A percentile compares a stretch with the other conserved stretches of the same genome.
Evolutionary conservation across 2,329 filamentous ascomycete genomes (phyloP).

Genomic region (Aspergillus pseudoviridinutans): DNA sequence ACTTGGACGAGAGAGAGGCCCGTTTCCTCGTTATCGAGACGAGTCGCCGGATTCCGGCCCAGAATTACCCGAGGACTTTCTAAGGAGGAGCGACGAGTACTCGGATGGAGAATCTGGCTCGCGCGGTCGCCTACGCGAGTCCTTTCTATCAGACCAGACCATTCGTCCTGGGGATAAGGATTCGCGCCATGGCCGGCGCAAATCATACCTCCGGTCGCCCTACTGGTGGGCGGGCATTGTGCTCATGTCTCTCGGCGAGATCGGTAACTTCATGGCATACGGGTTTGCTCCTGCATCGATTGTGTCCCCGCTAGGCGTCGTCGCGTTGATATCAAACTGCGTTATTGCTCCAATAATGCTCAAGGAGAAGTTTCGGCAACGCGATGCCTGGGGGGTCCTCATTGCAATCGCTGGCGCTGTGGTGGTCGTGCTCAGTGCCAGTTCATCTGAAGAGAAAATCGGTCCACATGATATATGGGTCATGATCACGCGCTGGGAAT

Average conservation of each 20-base stretch:
- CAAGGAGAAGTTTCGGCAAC: conserved; percentile 78
- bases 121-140: conserved; percentile 25
- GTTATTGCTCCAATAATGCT: conserved; percentile 93
- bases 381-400: conserved; percentile 84
- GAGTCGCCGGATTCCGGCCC: conserved; percentile 18
- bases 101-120: conserved; percentile 42
- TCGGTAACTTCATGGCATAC: conserved; percentile 94
- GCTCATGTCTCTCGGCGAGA: conserved; percentile 87
- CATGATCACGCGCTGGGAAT: conserved; percentile 81
- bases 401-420: conserved; percentile 85
- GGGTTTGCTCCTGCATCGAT: conserved; percentile 97
- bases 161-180: conserved; percentile 36
- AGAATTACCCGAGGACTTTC: conserved; percentile 33
- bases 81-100: conserved; percentile 12
- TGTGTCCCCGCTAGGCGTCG: conserved; percentile 93
- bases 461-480: conserved; percentile 87
- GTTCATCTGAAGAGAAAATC: conserved; percentile 82
- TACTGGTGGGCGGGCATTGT: conserved; percentile 97
- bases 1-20: conserved; percentile 8
- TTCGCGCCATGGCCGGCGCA: conserved; percentile 45
- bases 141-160: conserved; percentile 38
- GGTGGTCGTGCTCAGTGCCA: conserved; percentile 87
- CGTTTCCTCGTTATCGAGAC: conserved; percentile 14
- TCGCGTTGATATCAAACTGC: conserved; percentile 93
- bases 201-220: conserved; percentile 80